Evolutionary conservation across 345 rosid genomes (phyloP).

Genomic region (Citropsis articulata): DNA sequence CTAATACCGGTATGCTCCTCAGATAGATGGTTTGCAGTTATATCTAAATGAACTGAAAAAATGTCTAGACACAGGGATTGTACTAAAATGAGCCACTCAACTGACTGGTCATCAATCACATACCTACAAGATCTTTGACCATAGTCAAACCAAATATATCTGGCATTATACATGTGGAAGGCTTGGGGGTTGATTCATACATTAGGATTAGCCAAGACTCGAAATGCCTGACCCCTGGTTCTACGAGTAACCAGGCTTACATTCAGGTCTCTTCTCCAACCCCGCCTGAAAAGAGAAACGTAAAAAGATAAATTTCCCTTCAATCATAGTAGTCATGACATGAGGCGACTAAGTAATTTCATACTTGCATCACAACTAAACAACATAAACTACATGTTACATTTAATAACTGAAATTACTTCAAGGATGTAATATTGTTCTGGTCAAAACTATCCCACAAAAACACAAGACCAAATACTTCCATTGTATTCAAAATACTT

Average conservation of each 20-base stretch:
- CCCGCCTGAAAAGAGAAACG: constrained; percentile 33
- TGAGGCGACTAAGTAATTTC: neutral
- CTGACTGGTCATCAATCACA: constrained; percentile 23
- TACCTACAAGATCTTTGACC: constrained; percentile 37
- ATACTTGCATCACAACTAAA: neutral
- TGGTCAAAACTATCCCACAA: neutral
- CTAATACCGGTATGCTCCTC: neutral
- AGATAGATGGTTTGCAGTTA: neutral
- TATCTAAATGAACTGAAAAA: constrained; percentile 5
- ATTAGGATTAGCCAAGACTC: constrained; percentile 63
- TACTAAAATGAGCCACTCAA: constrained; percentile 3
- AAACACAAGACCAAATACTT: neutral
- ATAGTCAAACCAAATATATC: constrained; percentile 31
- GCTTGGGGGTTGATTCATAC: constrained; percentile 46
- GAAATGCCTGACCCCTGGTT: constrained; percentile 55
- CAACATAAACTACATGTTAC: neutral
- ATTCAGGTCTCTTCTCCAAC: constrained; percentile 37
- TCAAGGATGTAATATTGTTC: neutral
- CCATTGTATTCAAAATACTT: neutral
- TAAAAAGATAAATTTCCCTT: neutral
- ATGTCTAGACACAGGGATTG: constrained; percentile 5
- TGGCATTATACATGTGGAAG: constrained; percentile 30
- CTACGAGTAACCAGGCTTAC: constrained; percentile 26
- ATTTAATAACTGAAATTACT: neutral
- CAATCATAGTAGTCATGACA: neutral